Base-by-base conservation (phyloP, 177 flowering plant species). In the Vitis hybrid region DNA sequence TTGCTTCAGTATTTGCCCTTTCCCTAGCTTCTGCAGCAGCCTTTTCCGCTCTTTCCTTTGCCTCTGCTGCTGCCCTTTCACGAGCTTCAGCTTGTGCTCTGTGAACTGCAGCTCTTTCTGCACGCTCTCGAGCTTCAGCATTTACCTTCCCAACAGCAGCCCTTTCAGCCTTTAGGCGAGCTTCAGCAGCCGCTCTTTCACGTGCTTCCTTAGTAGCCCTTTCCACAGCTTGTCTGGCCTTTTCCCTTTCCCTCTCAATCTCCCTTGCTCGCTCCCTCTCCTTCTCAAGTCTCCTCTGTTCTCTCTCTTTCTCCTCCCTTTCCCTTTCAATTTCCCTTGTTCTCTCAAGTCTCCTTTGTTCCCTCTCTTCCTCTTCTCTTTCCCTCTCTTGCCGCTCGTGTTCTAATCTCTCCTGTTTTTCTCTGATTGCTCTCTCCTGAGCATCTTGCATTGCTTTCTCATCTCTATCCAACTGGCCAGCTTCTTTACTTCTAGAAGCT, bases 81-180 rank as follows among this genome's bases (percentile, higher is more conserved):
- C 98, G 97, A 55, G 97, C 97, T 81, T 96, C 98, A 70, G 90
- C 84, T 72, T 88, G 93, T 18, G 86, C 97, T 76, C 90, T 88
- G 74, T 88, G 92, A 70, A 93, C 98, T 58, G 97, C 97, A 76
- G 82, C 85, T 75, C 86, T 83, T 74, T 85, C 98, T 9, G 97
- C 93, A 71, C 93, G 90, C 66, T 74, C 88, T 64, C 94, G 83
- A 62, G 90, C 90, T 76, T 80, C 92, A 73, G 84, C 77, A 73
- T 79, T 71, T 69, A 77, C 97, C 74, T 82, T 87, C 57, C 71
- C 89, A 73, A 81, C 86, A 66, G 89, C 87, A 74, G 77, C 85
- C 72, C 80, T 76, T 70, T 85, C 88, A 59, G 86, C 85, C 76
- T 63, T 84, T 39, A 60, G 64, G 39, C 89, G 89, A 75, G 93